Evolutionary conservation across 1,284 basidiomycete genomes (phyloP).

Genomic region (Cutaneotrichosporon spelunceum): DNA sequence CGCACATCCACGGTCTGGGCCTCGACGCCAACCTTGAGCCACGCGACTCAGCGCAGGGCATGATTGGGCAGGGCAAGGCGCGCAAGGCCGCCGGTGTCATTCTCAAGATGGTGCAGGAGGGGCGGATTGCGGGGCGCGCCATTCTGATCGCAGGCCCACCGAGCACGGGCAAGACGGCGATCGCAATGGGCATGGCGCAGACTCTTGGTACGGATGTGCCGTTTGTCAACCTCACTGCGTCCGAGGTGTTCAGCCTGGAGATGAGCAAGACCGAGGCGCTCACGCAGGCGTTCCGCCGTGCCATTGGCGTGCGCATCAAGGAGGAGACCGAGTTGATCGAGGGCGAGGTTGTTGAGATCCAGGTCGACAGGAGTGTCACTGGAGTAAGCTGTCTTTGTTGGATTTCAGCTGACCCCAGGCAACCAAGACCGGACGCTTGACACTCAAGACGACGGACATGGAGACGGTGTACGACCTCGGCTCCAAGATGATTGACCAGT

Average conservation of each 20-base stretch:
- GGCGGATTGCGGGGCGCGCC: constrained; percentile 87
- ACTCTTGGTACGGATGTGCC: constrained; percentile 89
- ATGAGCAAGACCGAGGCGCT: constrained; percentile 99
- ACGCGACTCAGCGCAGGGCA: constrained; percentile 75
- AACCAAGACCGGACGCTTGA: constrained; percentile 95
- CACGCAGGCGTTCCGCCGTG: constrained; percentile 90
- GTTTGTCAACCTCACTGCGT: constrained; percentile 94
- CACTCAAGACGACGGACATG: constrained; percentile 99
- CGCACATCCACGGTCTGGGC: constrained; percentile 92
- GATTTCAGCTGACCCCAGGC: constrained; percentile 55
- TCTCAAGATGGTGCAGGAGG: constrained; percentile 95
- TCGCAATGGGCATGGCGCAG: constrained; percentile 97
- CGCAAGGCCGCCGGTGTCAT: constrained; percentile 96
- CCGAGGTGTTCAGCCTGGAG: constrained; percentile 94
- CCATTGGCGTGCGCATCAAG: constrained; percentile 94
- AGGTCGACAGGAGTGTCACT: constrained; percentile 93
- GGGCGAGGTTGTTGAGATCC: constrained; percentile 97
- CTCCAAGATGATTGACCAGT: constrained; percentile 97
- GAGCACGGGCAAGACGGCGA: constrained; percentile 94
- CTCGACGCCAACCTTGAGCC: constrained; percentile 88
- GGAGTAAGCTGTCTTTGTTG: constrained; percentile 62
- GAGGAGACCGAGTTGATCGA: constrained; percentile 97
- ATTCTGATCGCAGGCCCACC: constrained; percentile 96
- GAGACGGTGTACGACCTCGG: constrained; percentile 99
- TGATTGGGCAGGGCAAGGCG: constrained; percentile 94